These are phyloP conservation scores for Phycomyces nitens DNA, from an alignment of 192 early-diverging fungal species.

Conservation along the genomic window DNA sequence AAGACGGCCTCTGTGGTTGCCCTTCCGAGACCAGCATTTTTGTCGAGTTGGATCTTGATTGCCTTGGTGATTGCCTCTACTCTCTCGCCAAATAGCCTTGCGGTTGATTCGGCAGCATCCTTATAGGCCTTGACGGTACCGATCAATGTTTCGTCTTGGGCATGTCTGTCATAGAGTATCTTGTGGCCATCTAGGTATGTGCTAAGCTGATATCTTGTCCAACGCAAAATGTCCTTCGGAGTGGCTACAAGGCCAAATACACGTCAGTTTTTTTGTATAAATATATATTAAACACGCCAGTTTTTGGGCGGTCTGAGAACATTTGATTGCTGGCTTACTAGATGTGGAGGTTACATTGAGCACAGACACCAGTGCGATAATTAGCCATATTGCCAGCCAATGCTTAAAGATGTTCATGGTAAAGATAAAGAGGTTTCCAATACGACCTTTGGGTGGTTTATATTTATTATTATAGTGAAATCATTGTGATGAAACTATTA, in stretches of 20 bases:
- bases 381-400: too few relatives aligned
- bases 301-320: too few relatives aligned
- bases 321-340: too few relatives aligned
- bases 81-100: background rate
- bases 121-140: slow-evolving; percentile 2
- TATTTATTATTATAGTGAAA: too few relatives aligned
- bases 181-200: background rate
- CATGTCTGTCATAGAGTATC: background rate
- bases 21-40: background rate
- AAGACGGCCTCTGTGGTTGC: background rate
- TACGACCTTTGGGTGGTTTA: too few relatives aligned
- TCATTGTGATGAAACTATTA: too few relatives aligned
- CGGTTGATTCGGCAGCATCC: background rate
- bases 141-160: background rate
- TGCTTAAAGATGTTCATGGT: too few relatives aligned
- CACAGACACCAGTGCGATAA: too few relatives aligned
- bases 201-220: slow-evolving; percentile 1
- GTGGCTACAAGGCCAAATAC: slow-evolving; percentile 1
- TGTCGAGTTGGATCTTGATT: slow-evolving; percentile 1
- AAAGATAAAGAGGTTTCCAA: too few relatives aligned
- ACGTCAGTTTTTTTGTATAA: too few relatives aligned
- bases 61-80: background rate
- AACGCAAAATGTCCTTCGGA: slow-evolving; percentile 9
- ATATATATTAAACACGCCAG: too few relatives aligned
- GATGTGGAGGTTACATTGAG: too few relatives aligned